These are phyloP conservation scores for Tripterygium wilfordii DNA, from an alignment of 177 flowering plant species.

Conservation along the genomic window DNA sequence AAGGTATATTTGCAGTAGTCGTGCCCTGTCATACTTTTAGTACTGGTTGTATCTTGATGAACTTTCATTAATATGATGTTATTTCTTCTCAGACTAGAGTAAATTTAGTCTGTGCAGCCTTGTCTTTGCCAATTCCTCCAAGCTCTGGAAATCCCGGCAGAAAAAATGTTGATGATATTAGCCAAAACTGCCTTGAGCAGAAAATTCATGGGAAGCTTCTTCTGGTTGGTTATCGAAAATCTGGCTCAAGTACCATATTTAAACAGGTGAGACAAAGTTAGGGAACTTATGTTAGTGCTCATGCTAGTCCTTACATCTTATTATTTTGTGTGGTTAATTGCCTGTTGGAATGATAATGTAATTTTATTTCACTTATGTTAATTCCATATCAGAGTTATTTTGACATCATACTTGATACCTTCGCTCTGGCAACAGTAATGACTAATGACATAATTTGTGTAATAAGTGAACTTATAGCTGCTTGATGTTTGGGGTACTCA, in stretches of 20 bases:
- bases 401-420: no score
- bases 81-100: constrained; percentile 19
- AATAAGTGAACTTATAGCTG: no score
- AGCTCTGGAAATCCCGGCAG: constrained; percentile 1
- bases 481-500: no score
- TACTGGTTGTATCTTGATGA: no score
- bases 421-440: no score
- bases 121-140: constrained; percentile 36
- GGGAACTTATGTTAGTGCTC: background rate
- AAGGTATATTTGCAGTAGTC: constrained; percentile 31
- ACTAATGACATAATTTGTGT: no score
- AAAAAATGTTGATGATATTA: constrained; percentile 8
- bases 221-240: constrained; percentile 31
- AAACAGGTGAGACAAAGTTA: constrained; percentile 35
- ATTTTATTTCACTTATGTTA: no score
- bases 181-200: constrained; percentile 2
- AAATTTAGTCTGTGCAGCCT: constrained; percentile 22
- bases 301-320: background rate
- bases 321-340: background rate
- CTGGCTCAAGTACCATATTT: constrained; percentile 42
- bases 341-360: no score
- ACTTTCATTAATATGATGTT: background rate
- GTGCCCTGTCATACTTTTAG: no score
- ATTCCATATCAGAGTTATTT: no score
- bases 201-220: constrained; percentile 25